These are phyloP conservation scores for Fusarium palustre DNA, from an alignment of 2,329 filamentous ascomycete genomes.

Conservation along the genomic window DNA sequence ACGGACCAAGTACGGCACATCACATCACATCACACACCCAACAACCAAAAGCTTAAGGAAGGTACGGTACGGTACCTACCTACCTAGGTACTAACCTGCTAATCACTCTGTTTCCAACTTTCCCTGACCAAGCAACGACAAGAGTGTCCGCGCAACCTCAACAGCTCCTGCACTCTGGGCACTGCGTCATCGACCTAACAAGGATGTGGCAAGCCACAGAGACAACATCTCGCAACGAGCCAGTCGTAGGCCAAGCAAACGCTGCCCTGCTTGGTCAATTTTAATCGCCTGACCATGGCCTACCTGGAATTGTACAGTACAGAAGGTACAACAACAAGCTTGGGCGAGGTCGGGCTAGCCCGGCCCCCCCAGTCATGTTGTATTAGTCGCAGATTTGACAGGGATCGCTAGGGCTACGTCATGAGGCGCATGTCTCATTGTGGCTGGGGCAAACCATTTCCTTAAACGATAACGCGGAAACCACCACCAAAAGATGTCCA, in stretches of 20 bases:
- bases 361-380: neutral
- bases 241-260: conserved; percentile 34
- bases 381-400: conserved; percentile 9
- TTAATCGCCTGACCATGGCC: conserved; percentile 29
- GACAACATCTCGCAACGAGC: conserved; percentile 18
- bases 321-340: conserved; percentile 7
- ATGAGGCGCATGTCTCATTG: conserved; percentile 32
- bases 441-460: conserved; percentile 26
- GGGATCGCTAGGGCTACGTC: conserved; percentile 29
- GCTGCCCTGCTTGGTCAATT: conserved; percentile 37
- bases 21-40: conserved; percentile 28
- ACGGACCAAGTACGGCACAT: conserved; percentile 24
- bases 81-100: conserved; percentile 4
- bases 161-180: conserved; percentile 42
- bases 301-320: neutral
- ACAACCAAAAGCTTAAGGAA: neutral
- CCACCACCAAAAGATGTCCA: neutral
- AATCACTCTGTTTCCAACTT: conserved; percentile 42
- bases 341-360: conserved; percentile 9
- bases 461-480: conserved; percentile 2
- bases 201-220: conserved; percentile 38
- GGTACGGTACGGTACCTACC: conserved; percentile 1
- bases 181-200: conserved; percentile 52
- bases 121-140: conserved; percentile 31
- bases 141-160: conserved; percentile 34